phyloP scores from a whole-genome alignment of 805 yeast genomes.

The Candida palmyrensis region DNA sequence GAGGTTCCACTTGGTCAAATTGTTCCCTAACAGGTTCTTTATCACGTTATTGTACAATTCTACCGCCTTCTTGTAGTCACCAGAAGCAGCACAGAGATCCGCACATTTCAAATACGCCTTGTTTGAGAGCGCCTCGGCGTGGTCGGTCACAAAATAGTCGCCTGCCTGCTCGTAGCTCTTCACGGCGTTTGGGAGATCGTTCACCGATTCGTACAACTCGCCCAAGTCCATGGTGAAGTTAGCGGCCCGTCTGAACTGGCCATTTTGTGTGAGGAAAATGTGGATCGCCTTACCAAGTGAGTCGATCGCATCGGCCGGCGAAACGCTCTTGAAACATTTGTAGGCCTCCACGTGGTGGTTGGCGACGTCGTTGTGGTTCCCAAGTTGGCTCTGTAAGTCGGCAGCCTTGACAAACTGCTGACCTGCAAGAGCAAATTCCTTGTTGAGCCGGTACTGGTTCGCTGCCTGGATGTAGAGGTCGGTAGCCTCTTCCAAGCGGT shows the following conservation, averaged over 20 bases:
- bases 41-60: slow-evolving; percentile 75
- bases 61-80: slow-evolving; percentile 72
- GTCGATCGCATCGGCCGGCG: slow-evolving; percentile 72
- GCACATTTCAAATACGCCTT: slow-evolving; percentile 89
- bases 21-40: slow-evolving; percentile 66
- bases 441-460: slow-evolving; percentile 74
- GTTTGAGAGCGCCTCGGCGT: slow-evolving; percentile 84
- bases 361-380: slow-evolving; percentile 85
- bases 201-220: slow-evolving; percentile 71
- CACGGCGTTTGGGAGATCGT: slow-evolving; percentile 65
- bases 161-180: slow-evolving; percentile 87
- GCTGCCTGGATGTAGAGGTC: slow-evolving; percentile 91
- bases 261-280: slow-evolving; percentile 74
- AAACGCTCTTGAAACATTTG: slow-evolving; percentile 73
- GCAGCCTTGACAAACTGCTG: slow-evolving; percentile 84
- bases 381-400: slow-evolving; percentile 66
- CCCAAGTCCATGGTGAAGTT: slow-evolving; percentile 90
- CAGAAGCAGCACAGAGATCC: slow-evolving; percentile 67
- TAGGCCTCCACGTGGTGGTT: slow-evolving; percentile 86
- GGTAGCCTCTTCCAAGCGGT: slow-evolving; percentile 84
- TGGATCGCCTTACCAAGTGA: slow-evolving; percentile 73
- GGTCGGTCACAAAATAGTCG: slow-evolving; percentile 92
- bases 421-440: slow-evolving; percentile 74
- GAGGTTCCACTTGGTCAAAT: slow-evolving; percentile 81
- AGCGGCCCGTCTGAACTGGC: slow-evolving; percentile 96